These are phyloP conservation scores for Coniochaeta sp. DNA, from an alignment of 2,329 filamentous ascomycete genomes.

Conservation along the genomic window DNA sequence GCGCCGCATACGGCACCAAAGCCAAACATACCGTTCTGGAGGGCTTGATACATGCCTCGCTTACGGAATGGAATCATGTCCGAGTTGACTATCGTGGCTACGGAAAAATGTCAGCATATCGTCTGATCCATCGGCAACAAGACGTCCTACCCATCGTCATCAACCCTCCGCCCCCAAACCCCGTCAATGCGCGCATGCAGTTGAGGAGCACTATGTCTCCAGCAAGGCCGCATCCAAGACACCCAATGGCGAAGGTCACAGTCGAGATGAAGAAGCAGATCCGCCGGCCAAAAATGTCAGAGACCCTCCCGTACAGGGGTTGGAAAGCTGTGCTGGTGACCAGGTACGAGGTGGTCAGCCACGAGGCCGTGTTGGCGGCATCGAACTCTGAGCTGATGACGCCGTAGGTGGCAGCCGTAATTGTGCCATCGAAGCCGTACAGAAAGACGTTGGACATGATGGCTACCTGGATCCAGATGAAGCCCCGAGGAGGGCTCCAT, in stretches of 20 bases:
- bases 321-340: slow-evolving; percentile 67
- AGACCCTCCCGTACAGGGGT: slow-evolving; percentile 64
- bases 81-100: slow-evolving; percentile 50
- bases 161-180: slow-evolving; percentile 61
- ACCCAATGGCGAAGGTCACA: slow-evolving; percentile 54
- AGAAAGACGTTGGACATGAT: slow-evolving; percentile 61
- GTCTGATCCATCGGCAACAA: too few species aligned
- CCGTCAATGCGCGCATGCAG: slow-evolving; percentile 58
- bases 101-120: too few species aligned
- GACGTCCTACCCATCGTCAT: slow-evolving; percentile 58
- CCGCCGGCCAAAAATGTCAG: slow-evolving; percentile 61
- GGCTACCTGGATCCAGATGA: slow-evolving; percentile 51
- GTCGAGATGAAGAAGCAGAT: slow-evolving; percentile 59
- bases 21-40: slow-evolving; percentile 55
- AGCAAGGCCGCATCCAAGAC: slow-evolving; percentile 58
- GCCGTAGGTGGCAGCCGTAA: slow-evolving; percentile 67
- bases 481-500: slow-evolving; percentile 42
- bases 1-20: slow-evolving; percentile 58
- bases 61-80: slow-evolving; percentile 54
- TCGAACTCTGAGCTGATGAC: slow-evolving; percentile 70
- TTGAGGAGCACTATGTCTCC: slow-evolving; percentile 53
- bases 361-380: slow-evolving; percentile 65
- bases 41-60: slow-evolving; percentile 52
- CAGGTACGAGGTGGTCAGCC: slow-evolving; percentile 68
- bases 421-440: slow-evolving; percentile 62